phyloP scores from a whole-genome alignment of 441 rosid genomes.

The Sinapis alba region DNA sequence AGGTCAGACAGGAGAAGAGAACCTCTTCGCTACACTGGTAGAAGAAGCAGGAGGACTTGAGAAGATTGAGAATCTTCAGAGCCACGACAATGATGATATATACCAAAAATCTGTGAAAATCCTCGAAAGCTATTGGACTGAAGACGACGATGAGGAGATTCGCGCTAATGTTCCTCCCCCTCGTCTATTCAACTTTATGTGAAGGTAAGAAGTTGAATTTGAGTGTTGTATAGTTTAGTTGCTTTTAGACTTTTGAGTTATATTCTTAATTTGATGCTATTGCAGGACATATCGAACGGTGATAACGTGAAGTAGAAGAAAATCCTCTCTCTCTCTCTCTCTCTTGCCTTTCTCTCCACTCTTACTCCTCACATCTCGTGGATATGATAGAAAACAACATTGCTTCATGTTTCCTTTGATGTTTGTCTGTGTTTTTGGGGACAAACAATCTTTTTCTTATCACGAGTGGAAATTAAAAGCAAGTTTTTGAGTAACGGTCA shows the following conservation, averaged over 20 bases:
- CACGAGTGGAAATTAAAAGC: background rate
- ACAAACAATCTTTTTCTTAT: background rate
- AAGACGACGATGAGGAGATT: constrained; percentile 40
- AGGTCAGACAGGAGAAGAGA: constrained; percentile 41
- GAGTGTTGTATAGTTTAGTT: constrained; percentile 6
- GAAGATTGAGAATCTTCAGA: constrained; percentile 54
- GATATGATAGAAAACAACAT: background rate
- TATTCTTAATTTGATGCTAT: background rate
- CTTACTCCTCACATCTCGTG: background rate
- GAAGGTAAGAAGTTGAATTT: constrained; percentile 19
- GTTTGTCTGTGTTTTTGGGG: background rate
- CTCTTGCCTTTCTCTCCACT: background rate
- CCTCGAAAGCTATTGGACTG: constrained; percentile 54
- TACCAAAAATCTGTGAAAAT: constrained; percentile 55
- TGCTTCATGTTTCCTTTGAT: background rate
- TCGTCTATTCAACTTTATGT: constrained; percentile 32
- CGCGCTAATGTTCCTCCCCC: constrained; percentile 14
- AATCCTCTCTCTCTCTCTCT: background rate
- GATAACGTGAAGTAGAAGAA: constrained; percentile 3
- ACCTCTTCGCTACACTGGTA: constrained; percentile 45
- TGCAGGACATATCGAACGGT: background rate
- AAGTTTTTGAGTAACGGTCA: background rate
- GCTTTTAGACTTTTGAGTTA: constrained; percentile 3
- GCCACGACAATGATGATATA: constrained; percentile 51
- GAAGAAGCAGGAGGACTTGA: constrained; percentile 57